Conservation (phyloP, 495 filamentous ascomycete genomes). For the Astrothelium subdiscretum region DNA sequence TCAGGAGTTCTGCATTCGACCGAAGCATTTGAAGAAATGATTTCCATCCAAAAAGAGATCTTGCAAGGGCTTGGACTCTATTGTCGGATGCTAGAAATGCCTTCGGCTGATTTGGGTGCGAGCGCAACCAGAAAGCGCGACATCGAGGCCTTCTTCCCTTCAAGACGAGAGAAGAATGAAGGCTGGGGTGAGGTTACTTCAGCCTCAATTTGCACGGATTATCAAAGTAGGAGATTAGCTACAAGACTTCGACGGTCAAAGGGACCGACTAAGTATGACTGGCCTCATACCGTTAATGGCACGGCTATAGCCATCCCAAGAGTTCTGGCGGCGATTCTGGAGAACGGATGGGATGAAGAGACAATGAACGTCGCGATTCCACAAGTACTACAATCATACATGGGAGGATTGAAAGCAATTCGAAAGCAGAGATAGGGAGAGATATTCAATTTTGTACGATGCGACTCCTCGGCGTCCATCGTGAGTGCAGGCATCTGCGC, state of each 20-base stretch:
- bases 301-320: constrained; percentile 87
- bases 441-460: background rate
- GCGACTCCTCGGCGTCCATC: background rate
- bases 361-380: constrained; percentile 57
- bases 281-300: constrained; percentile 80
- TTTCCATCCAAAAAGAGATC: constrained; percentile 76
- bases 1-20: constrained; percentile 9
- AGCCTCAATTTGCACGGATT: constrained; percentile 86
- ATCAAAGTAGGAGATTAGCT: constrained; percentile 72
- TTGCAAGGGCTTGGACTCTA: constrained; percentile 64
- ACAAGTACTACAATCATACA: constrained; percentile 30
- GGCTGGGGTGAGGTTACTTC: constrained; percentile 94
- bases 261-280: constrained; percentile 23
- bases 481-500: background rate
- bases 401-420: constrained; percentile 17
- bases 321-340: constrained; percentile 80
- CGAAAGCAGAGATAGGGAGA: background rate
- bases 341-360: constrained; percentile 76
- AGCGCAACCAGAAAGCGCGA: constrained; percentile 77
- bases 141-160: constrained; percentile 91
- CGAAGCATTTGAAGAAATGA: constrained; percentile 63
- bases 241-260: constrained; percentile 48
- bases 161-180: constrained; percentile 53
- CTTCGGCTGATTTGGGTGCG: constrained; percentile 73
- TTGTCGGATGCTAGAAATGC: constrained; percentile 88